Percentiles rank a stretch among this genome's conserved stretches.
Evolutionary conservation across 176 grass and related monocot genomes (phyloP).

Genomic region (Cenchrus fungigraminus): DNA sequence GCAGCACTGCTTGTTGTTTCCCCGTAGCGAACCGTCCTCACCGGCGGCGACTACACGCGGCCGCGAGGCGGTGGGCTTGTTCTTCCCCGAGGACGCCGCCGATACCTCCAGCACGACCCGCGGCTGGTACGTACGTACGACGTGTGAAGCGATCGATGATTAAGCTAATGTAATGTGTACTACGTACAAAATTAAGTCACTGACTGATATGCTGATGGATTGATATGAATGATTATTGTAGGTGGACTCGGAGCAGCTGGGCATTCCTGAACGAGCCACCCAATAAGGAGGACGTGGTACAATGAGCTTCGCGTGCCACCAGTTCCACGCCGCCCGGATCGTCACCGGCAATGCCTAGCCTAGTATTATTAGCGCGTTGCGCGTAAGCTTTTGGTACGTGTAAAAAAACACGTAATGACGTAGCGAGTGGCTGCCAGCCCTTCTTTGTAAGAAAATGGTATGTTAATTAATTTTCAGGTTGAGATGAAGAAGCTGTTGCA

Average conservation of each 20-base stretch:
- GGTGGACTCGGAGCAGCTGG: conserved; percentile 82
- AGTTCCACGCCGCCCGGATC: conserved; percentile 52
- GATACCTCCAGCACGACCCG: background rate
- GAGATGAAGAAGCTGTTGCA: too few relatives aligned
- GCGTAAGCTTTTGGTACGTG: too few relatives aligned
- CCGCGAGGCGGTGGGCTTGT: background rate
- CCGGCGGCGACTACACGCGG: background rate
- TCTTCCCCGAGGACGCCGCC: background rate
- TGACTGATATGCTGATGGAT: too few relatives aligned
- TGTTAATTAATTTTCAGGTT: too few relatives aligned
- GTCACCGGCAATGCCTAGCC: conserved; percentile 40
- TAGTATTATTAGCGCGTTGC: too few relatives aligned
- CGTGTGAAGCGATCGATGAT: too few relatives aligned
- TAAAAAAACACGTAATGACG: too few relatives aligned
- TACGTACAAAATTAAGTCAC: too few relatives aligned
- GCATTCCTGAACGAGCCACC: conserved; percentile 81
- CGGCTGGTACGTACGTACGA: conserved; percentile 14
- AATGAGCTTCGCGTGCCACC: conserved; percentile 30
- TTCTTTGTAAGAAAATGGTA: too few relatives aligned
- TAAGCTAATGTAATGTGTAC: too few relatives aligned
- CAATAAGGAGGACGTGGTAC: conserved; percentile 27
- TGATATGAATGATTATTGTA: background rate
- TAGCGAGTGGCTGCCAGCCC: too few relatives aligned
- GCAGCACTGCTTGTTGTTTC: background rate
- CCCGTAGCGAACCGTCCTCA: conserved; percentile 21